These are phyloP conservation scores for Salvia hispanica DNA, from an alignment of 257 asterid species.

Conservation along the genomic window DNA sequence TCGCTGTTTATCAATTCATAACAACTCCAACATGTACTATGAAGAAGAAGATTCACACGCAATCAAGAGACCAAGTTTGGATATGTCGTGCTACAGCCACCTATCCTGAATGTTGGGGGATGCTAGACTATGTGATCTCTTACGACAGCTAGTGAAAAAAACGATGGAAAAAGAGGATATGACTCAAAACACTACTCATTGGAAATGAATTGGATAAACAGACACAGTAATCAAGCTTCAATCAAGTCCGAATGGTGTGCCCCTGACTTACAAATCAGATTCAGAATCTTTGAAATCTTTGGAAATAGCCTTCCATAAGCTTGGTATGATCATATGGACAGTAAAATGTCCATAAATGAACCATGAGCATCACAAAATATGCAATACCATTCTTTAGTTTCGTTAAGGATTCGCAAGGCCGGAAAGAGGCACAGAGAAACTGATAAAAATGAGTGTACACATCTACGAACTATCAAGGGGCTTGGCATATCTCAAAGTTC, in stretches of 20 bases:
- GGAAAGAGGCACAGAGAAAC: background rate
- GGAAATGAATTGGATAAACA: too few species aligned
- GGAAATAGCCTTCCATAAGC: background rate
- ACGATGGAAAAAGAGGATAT: background rate
- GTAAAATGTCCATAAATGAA: background rate
- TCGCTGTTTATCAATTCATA: constrained; percentile 16
- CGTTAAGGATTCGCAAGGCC: background rate
- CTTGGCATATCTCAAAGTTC: too few species aligned
- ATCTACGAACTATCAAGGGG: background rate
- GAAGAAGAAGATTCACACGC: constrained; percentile 6
- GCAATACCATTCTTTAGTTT: background rate
- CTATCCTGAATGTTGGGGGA: background rate
- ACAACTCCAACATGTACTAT: background rate
- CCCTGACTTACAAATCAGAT: too few species aligned
- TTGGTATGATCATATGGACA: too few species aligned
- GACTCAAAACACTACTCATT: background rate
- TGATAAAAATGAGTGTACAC: background rate
- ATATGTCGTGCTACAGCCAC: background rate
- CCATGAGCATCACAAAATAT: background rate
- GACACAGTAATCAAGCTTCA: background rate
- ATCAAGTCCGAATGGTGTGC: too few species aligned
- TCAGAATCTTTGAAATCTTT: background rate
- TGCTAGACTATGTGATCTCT: background rate
- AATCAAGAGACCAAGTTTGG: background rate
- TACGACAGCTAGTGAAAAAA: constrained; percentile 14